phyloP scores from a whole-genome alignment of 352 stramenopile genomes.

The Phytophthora crassamura region DNA sequence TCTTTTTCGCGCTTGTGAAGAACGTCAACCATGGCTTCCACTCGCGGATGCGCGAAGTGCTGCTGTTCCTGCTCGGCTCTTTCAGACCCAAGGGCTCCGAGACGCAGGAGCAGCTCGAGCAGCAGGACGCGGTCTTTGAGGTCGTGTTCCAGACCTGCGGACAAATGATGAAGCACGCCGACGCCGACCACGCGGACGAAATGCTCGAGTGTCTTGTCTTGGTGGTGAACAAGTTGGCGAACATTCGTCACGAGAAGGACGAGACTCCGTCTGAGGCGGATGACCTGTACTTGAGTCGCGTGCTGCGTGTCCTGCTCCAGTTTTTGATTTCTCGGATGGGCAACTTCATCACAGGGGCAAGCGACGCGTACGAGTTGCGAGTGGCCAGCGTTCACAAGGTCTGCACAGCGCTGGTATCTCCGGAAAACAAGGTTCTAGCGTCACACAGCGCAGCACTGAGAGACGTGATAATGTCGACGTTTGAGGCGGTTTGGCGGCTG shows the following conservation, averaged over 20 bases:
- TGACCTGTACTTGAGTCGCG: constrained; percentile 70
- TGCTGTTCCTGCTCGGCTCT: constrained; percentile 72
- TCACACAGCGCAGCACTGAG: constrained; percentile 47
- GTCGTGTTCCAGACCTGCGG: constrained; percentile 75
- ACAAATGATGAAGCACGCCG: constrained; percentile 82
- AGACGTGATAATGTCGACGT: constrained; percentile 52
- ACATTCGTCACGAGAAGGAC: constrained; percentile 28
- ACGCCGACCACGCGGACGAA: constrained; percentile 61
- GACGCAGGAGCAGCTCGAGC: constrained; percentile 29
- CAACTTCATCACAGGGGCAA: constrained; percentile 51
- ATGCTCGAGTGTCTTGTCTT: constrained; percentile 76
- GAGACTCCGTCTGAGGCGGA: constrained; percentile 42
- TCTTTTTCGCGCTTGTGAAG: constrained; percentile 84
- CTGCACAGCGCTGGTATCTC: constrained; percentile 46
- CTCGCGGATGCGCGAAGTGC: constrained; percentile 83
- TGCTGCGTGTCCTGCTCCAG: constrained; percentile 59
- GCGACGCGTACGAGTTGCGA: constrained; percentile 38
- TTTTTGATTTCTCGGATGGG: constrained; percentile 70
- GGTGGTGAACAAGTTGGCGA: constrained; percentile 63
- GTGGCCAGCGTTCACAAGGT: constrained; percentile 56
- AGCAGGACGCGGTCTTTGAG: constrained; percentile 55
- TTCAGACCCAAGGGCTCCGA: constrained; percentile 60
- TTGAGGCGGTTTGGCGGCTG: constrained; percentile 75
- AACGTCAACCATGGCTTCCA: constrained; percentile 90
- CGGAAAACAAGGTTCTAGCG: constrained; percentile 49